Base-by-base conservation (phyloP, 805 yeast genomes). In the Ogataea dorogensis region DNA sequence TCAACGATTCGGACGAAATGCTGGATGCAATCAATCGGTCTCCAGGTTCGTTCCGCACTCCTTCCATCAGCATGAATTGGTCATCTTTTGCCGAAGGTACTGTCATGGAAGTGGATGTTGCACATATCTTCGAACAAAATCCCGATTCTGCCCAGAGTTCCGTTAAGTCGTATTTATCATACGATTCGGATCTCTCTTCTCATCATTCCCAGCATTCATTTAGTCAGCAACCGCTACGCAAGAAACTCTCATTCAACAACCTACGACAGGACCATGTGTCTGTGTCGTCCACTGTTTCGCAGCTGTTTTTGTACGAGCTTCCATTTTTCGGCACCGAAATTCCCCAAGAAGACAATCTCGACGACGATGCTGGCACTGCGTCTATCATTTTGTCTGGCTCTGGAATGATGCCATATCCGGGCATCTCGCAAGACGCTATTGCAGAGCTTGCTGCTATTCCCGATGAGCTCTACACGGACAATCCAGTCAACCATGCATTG, bases 391-490 rank as follows among this genome's bases (percentile, higher is more conserved):
- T 63, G 5, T 58, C 67, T 3, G 51, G 53, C 5, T 61, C 67
- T 8, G 49, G 56, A 21, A 44, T 63, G 17, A 50, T 65, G 38
- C 64, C 71, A 14, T 68, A 64, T 40, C 71, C 72, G 12, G 79
- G 78, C 10, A 64, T 72, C 33, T 65, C 74, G 19, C 61, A 68
- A n/a, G 73, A 71, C 4, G 81, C 79, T 2, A 78, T 84, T 29
- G 83, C 82, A 26, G 86, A 81, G 51, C 69, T 88, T 31, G 94
- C 94, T 1, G 83, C 84, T 5, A 77, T 89, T 33, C 91, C 96
- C 0, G 96, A 91, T 56, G 88, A 82, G 30, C 70, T 79, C 0
- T 64, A 73, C 26, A 75, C 70, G 18, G 76, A 71, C 12, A 85
- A 86, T 58, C 96, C 95, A 0, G 66, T 88, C 10, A 72, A 70